Conservation (phyloP, 805 yeast genomes). For the Dipodascopsis uninucleata region DNA sequence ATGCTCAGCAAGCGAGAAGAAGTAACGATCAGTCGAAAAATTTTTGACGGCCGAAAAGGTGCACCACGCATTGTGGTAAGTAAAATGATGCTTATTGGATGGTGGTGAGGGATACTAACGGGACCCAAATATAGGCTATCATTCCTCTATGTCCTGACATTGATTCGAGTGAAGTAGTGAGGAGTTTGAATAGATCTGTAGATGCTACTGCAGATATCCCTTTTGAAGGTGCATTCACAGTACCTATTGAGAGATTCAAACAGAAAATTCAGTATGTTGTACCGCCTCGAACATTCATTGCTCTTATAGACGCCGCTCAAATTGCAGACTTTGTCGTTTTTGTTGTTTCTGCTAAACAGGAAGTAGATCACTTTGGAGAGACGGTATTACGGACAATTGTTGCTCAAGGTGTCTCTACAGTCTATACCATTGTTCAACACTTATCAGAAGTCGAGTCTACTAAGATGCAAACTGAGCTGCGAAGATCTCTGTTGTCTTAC, state of each 20-base stretch:
- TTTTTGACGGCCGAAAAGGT: conserved; percentile 77
- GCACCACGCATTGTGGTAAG: conserved; percentile 70
- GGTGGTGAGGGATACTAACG: neutral
- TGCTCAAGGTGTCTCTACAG: conserved; percentile 86
- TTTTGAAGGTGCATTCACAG: conserved; percentile 10
- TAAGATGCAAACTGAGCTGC: conserved; percentile 69
- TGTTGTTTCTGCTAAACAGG: conserved; percentile 81
- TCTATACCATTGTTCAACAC: conserved; percentile 74
- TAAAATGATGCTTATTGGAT: neutral
- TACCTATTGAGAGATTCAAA: conserved; percentile 58
- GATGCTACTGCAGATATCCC: conserved; percentile 25
- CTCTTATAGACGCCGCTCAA: conserved; percentile 80
- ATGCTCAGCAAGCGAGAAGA: conserved; percentile 66
- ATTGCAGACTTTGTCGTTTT: conserved; percentile 85
- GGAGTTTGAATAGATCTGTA: conserved; percentile 28
- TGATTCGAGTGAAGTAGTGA: conserved; percentile 36
- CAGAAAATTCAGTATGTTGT: conserved; percentile 67
- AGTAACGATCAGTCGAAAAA: conserved; percentile 54
- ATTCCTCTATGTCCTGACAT: conserved; percentile 76
- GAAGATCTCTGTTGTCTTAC: conserved; percentile 60
- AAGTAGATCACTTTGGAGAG: conserved; percentile 84
- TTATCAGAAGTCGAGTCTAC: conserved; percentile 62
- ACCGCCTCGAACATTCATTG: conserved; percentile 66
- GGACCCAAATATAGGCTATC: conserved; percentile 42
- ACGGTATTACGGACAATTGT: conserved; percentile 82